phyloP scores from a whole-genome alignment of 306 rosid genomes.

The Carpinus fangiana region DNA sequence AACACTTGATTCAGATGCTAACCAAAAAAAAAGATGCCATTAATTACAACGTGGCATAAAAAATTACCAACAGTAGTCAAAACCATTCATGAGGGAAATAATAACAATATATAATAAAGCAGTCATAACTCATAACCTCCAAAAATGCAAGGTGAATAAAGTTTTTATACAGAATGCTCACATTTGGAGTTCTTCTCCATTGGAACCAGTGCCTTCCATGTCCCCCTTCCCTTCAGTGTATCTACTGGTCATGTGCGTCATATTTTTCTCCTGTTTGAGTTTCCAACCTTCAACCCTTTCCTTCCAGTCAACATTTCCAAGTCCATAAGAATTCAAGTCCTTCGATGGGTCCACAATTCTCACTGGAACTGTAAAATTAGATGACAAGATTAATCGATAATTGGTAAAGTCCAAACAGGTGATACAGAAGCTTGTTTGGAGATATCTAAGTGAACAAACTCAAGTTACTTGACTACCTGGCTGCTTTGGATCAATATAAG shows the following conservation, averaged over 20 bases:
- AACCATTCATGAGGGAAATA: not conserved
- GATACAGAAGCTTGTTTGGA: slow-evolving; percentile 8
- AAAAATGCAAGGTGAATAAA: slow-evolving; percentile 5
- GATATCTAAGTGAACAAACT: not conserved
- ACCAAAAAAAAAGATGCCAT: not conserved
- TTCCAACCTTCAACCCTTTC: slow-evolving; percentile 99
- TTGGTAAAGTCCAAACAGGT: slow-evolving; percentile 22
- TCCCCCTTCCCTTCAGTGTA: slow-evolving; percentile 89
- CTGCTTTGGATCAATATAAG: slow-evolving; percentile 77
- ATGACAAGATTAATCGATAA: slow-evolving; percentile 21
- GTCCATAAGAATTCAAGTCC: slow-evolving; percentile 94
- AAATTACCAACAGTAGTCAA: not conserved
- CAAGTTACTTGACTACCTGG: slow-evolving; percentile 61
- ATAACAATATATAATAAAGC: not conserved
- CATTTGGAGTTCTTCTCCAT: slow-evolving; percentile 98
- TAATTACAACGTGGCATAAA: not conserved
- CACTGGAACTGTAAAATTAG: slow-evolving; percentile 67
- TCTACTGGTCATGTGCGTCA: slow-evolving; percentile 72
- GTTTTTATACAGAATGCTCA: slow-evolving; percentile 32
- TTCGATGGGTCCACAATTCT: slow-evolving; percentile 92
- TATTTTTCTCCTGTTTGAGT: slow-evolving; percentile 89
- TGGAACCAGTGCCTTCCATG: slow-evolving; percentile 96
- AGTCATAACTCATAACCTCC: not conserved
- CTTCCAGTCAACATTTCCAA: slow-evolving; percentile 99
- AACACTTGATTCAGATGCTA: not conserved